phyloP scores from a whole-genome alignment of 148 eudicot genomes.

The Rhododendron ferrugineum region DNA sequence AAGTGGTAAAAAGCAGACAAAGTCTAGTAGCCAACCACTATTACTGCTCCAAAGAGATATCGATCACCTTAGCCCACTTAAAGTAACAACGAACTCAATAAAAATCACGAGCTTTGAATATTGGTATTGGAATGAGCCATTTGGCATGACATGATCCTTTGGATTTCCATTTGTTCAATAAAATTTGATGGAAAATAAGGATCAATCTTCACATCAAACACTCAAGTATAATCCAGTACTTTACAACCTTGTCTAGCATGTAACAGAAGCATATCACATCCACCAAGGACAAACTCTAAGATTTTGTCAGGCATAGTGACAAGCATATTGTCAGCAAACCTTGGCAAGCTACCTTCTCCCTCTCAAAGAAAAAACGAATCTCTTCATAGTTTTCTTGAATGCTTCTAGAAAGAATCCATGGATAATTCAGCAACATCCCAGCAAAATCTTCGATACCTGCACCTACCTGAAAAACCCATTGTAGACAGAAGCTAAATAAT shows the following conservation, averaged over 20 bases:
- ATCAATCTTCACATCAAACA: not conserved
- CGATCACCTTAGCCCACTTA: not conserved
- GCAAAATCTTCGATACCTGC: conserved; percentile 33
- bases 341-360: conserved; percentile 46
- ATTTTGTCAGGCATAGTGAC: not conserved
- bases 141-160: not conserved
- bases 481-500: not conserved
- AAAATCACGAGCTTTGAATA: not conserved
- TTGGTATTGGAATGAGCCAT: not conserved
- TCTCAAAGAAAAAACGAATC: conserved; percentile 44
- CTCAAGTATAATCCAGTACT: not conserved
- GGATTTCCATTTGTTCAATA: not conserved
- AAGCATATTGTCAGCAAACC: not conserved
- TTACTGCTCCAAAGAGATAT: not conserved
- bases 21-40: not conserved
- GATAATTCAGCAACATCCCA: conserved; percentile 67
- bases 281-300: not conserved
- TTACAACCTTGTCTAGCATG: not conserved
- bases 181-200: not conserved
- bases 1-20: not conserved
- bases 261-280: not conserved
- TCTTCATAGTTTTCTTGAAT: conserved; percentile 49
- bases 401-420: conserved; percentile 76
- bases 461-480: conserved; percentile 40
- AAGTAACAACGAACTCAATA: not conserved